Evolutionary conservation across 1,284 basidiomycete species (phyloP), one percentile per base, ranked within the genome.

Genomic region (Irpex sp.): DNA sequence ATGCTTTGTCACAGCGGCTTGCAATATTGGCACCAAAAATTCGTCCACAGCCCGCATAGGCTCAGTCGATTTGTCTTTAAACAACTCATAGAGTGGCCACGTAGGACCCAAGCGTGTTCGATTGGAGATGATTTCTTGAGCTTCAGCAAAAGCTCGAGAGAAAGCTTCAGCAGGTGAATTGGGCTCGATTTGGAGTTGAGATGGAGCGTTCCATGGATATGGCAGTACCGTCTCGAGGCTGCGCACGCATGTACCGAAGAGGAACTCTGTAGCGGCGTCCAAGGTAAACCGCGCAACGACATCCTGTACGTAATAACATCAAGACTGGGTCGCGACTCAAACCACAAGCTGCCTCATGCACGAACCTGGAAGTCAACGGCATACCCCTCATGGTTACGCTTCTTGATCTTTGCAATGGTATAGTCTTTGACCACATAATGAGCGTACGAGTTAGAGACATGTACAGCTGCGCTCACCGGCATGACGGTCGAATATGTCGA

Each of bases 81-180:
- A 84, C 24, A 87, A 83, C 68, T 88, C 86, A 2, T 70, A 70
- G 32, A 86, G 75, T 5, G 84, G 84, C 86, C 86, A 88, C 6
- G 71, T 20, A 70, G 70, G 72, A n/a, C 85, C 86, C 0, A 81
- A 32, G 13, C 78, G 73, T 43, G 75, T 71, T 15, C 88, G 82
- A 24, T 32, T 71, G 0, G 81, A 69, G 32, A 84, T 72, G 15
- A 76, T 71, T 5, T 73, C 60, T 74, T 87, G 85, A 0, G 82
- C 86, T 20, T 78, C 73, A 4, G 75, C 75, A 64, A 88, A 86
- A 0, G 85, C 83, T 6, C 76, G 73, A 2, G 83, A 79, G 73
- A 88, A 88, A n/a, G 74, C 78, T 59, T 81, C 74, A 1, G 81
- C 75, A 2, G 64, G 62, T 10, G 71, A 68, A 42, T 49, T 32